Conservation (phyloP, 306 rosid species). For the Glycine latifolia region DNA sequence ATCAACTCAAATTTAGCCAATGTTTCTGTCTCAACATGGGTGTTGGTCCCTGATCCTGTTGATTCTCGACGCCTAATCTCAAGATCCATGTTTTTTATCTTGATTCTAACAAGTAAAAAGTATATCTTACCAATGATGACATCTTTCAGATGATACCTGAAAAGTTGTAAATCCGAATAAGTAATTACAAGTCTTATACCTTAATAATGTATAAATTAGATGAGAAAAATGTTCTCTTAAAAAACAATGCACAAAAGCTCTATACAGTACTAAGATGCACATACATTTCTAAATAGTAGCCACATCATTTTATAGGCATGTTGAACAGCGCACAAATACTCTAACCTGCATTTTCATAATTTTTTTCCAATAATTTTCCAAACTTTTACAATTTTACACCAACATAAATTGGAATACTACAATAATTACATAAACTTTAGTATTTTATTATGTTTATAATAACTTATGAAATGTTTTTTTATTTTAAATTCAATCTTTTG, state of each 20-base stretch:
- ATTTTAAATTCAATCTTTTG: background rate
- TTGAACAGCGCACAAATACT: background rate
- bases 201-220: constrained; percentile 20
- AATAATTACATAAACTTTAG: background rate
- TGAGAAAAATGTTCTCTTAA: constrained; percentile 20
- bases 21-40: constrained; percentile 99
- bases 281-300: constrained; percentile 2
- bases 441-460: background rate
- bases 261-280: background rate
- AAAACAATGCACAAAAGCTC: background rate
- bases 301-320: background rate
- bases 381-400: background rate
- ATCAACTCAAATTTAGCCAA: constrained; percentile 95
- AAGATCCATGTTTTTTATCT: constrained; percentile 97
- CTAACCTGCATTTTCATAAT: background rate
- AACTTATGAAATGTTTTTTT: background rate
- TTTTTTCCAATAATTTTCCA: background rate
- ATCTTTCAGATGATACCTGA: constrained; percentile 95
- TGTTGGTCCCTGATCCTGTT: constrained; percentile 96
- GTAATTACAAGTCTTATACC: constrained; percentile 15
- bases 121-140: constrained; percentile 96
- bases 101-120: constrained; percentile 97
- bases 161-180: constrained; percentile 42
- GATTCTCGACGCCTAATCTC: constrained; percentile 98
- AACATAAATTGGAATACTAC: background rate